These are phyloP conservation scores for Salinomyces thailandicus DNA, from an alignment of 2,329 filamentous ascomycete species.

Conservation along the genomic window DNA sequence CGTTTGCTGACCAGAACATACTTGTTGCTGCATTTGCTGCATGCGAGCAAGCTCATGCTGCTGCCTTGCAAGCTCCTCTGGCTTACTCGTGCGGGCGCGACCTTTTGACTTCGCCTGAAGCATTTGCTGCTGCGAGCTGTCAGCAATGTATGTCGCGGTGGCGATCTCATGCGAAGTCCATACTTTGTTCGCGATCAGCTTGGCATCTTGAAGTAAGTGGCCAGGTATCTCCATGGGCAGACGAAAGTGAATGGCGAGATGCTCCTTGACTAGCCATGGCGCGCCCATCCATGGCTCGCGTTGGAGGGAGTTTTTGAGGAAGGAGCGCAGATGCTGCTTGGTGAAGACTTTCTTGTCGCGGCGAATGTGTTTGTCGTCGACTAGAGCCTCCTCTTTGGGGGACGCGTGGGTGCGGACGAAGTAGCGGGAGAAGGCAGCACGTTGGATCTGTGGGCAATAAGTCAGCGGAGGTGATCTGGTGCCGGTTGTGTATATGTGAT, in stretches of 20 bases:
- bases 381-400: constrained; percentile 60
- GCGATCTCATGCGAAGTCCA: neutral
- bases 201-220: constrained; percentile 71
- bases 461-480: neutral
- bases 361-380: constrained; percentile 70
- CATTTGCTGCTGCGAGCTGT: constrained; percentile 12
- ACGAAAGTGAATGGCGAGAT: constrained; percentile 71
- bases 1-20: constrained; percentile 8
- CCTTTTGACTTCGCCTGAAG: constrained; percentile 16
- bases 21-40: constrained; percentile 12
- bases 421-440: constrained; percentile 64
- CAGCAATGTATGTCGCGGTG: constrained; percentile 1
- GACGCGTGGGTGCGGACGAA: constrained; percentile 61
- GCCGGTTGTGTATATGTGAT: neutral
- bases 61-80: constrained; percentile 5
- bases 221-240: constrained; percentile 80
- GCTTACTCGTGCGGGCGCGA: constrained; percentile 14
- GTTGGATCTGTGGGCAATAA: constrained; percentile 38
- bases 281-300: constrained; percentile 92
- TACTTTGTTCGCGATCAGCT: constrained; percentile 29
- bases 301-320: constrained; percentile 89
- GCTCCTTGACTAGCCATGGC: constrained; percentile 85
- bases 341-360: constrained; percentile 88
- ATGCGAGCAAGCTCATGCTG: constrained; percentile 14
- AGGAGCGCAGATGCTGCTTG: constrained; percentile 84